Base-by-base conservation (phyloP, 192 early-diverging fungal genomes). In the Lobosporangium transversale region DNA sequence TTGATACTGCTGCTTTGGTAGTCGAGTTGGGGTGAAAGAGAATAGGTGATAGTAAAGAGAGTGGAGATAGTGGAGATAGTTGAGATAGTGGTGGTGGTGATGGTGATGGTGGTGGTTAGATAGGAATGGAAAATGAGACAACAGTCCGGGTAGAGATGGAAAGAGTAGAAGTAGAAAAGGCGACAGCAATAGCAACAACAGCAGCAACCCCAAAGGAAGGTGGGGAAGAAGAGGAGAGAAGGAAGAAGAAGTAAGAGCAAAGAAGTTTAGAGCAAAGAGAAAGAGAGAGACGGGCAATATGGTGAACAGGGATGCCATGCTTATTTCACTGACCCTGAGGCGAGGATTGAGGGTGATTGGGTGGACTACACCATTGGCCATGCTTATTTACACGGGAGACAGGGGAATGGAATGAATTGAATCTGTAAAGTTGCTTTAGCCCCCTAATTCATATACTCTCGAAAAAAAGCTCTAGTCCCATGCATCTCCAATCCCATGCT, bases 131-230 rank as follows among this genome's bases (percentile, higher is more conserved):
- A 43, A 45, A 33, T 37, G 52, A 9, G 42, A 32, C 31, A n/a
- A 29, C 35, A 30, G 32, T 18, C 11, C 12, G 47, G 4, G 48
- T 45, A 37, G 53, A 31, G 44, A 20, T 36, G 21, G 48, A 20
- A 48, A 37, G 21, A 49, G 33, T 5, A 30, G 52, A 20, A 55
- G 53, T 55, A n/a, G 33, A 36, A 55, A 33, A 55, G 18, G 17
- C 36, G 35, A 27, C 17, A n/a, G 53, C 30, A 3, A 23, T 55
- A 9, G 53, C 11, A 9, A n/a, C 32, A 3, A 20, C 29, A 4
- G 29, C 32, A 26, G 12, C 29, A 42, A 5, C 3, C 21, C 24
- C 15, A 36, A 20, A 26, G 24, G 51, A 44, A 51, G 37, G 0
- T 5, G 40, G 23, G 52, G 40, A 27, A 64, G 29, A 8, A 51